phyloP scores from a whole-genome alignment of 1,284 basidiomycete species.

The Pseudozyma flocculosa region DNA sequence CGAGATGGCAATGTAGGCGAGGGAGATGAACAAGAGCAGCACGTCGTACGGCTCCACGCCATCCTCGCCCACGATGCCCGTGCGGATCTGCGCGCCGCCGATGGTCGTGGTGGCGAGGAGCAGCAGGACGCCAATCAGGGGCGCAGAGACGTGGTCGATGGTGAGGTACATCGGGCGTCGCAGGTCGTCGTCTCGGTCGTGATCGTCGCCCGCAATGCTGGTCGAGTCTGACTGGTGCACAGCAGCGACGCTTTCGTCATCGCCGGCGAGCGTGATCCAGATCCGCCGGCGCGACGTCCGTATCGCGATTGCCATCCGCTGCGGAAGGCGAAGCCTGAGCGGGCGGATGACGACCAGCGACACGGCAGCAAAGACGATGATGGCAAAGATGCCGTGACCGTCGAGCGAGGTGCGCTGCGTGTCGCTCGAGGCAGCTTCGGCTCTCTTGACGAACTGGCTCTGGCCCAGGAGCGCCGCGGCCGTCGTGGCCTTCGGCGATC shows the following conservation, averaged over 20 bases:
- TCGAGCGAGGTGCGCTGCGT: conserved; percentile 39
- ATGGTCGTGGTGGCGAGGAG: conserved; percentile 76
- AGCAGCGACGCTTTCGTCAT: conserved; percentile 4
- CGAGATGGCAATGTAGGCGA: conserved; percentile 92
- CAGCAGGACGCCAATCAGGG: conserved; percentile 75
- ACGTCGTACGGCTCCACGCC: conserved; percentile 89
- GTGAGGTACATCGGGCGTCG: conserved; percentile 12
- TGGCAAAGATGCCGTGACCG: conserved; percentile 54
- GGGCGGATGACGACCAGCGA: conserved; percentile 52
- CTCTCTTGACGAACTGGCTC: too few species aligned
- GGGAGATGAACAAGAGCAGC: conserved; percentile 83
- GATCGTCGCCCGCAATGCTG: not conserved
- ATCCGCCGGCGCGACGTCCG: conserved; percentile 2
- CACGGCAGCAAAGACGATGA: conserved; percentile 53
- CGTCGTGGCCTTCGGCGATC: too few species aligned
- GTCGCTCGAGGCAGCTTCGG: conserved; percentile 2
- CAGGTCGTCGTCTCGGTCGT: too few species aligned
- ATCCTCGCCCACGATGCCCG: conserved; percentile 70
- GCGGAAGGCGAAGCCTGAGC: conserved; percentile 40
- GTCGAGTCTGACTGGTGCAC: conserved; percentile 6
- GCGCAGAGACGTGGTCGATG: conserved; percentile 59
- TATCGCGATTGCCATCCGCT: conserved; percentile 7
- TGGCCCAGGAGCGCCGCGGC: too few species aligned
- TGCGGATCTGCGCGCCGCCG: conserved; percentile 66
- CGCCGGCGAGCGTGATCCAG: conserved; percentile 1